A percentile compares a stretch with the other conserved stretches of the same genome.
phyloP scores from a whole-genome alignment of 2,329 filamentous ascomycete species.

The Simplicillium aogashimaense region DNA sequence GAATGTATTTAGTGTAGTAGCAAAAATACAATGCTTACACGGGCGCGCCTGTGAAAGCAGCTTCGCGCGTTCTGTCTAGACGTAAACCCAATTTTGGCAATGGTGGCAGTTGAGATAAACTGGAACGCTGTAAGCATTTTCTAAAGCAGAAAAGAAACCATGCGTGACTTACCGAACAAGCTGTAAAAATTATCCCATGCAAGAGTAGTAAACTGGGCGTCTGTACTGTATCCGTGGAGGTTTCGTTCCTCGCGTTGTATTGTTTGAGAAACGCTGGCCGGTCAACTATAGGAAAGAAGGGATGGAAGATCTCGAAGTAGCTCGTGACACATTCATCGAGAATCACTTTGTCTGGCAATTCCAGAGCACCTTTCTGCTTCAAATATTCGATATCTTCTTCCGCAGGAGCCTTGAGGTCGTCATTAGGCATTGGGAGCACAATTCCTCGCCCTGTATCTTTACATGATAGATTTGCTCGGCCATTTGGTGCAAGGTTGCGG shows the following conservation, averaged over 20 bases:
- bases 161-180: constrained; percentile 8
- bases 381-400: constrained; percentile 9
- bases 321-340: constrained; percentile 9
- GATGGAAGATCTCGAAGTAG: constrained; percentile 11
- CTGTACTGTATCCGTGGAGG: not conserved
- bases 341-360: constrained; percentile 6
- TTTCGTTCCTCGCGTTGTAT: constrained; percentile 5
- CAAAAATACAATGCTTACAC: constrained; percentile 1
- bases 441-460: too few relatives aligned
- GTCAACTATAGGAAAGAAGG: constrained; percentile 12
- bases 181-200: constrained; percentile 10
- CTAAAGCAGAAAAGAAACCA: not conserved
- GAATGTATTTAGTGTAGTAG: not conserved
- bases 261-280: constrained; percentile 6
- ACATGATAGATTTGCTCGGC: too few relatives aligned
- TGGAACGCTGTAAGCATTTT: not conserved
- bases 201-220: constrained; percentile 5
- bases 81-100: not conserved
- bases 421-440: too few relatives aligned
- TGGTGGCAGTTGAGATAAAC: not conserved
- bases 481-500: constrained; percentile 3
- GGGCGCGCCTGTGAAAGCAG: constrained; percentile 5
- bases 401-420: not conserved
- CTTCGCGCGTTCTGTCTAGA: constrained; percentile 8
- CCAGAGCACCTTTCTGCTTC: constrained; percentile 8